phyloP scores from a whole-genome alignment of 1,284 basidiomycete genomes.

The Dichomitus squalens region DNA sequence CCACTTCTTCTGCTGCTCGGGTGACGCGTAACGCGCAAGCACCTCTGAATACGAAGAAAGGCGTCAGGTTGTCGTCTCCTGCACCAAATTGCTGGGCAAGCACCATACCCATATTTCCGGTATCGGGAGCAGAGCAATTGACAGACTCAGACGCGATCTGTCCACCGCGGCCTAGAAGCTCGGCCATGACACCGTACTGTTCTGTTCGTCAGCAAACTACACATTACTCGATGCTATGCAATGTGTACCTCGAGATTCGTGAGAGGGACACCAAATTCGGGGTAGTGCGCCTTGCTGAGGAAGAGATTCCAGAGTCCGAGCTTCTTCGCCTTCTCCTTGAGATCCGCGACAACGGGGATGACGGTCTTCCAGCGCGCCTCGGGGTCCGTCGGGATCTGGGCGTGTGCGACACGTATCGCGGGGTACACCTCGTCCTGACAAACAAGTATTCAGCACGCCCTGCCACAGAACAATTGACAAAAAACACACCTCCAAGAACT shows the following conservation, averaged over 20 bases:
- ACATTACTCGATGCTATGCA: background rate
- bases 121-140: slow-evolving; percentile 95
- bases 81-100: background rate
- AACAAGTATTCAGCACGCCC: background rate
- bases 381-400: slow-evolving; percentile 82
- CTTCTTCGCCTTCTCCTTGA: slow-evolving; percentile 88
- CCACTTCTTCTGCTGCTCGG: slow-evolving; percentile 92
- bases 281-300: slow-evolving; percentile 92
- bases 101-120: slow-evolving; percentile 88
- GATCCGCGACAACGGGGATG: slow-evolving; percentile 79
- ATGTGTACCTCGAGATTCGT: slow-evolving; percentile 85
- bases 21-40: slow-evolving; percentile 88
- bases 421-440: slow-evolving; percentile 86
- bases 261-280: slow-evolving; percentile 84
- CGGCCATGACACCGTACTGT: slow-evolving; percentile 96
- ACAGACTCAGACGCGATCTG: slow-evolving; percentile 84
- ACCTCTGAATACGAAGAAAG: slow-evolving; percentile 69
- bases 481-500: slow-evolving; percentile 79
- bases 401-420: slow-evolving; percentile 76
- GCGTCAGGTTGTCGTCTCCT: background rate
- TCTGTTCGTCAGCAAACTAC: slow-evolving; percentile 1
- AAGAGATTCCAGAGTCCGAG: slow-evolving; percentile 97
- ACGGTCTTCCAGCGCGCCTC: slow-evolving; percentile 83
- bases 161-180: slow-evolving; percentile 85
- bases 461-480: background rate